These are phyloP conservation scores for Coemansia sp. DNA, from an alignment of 192 early-diverging fungal genomes.

Conservation along the genomic window DNA sequence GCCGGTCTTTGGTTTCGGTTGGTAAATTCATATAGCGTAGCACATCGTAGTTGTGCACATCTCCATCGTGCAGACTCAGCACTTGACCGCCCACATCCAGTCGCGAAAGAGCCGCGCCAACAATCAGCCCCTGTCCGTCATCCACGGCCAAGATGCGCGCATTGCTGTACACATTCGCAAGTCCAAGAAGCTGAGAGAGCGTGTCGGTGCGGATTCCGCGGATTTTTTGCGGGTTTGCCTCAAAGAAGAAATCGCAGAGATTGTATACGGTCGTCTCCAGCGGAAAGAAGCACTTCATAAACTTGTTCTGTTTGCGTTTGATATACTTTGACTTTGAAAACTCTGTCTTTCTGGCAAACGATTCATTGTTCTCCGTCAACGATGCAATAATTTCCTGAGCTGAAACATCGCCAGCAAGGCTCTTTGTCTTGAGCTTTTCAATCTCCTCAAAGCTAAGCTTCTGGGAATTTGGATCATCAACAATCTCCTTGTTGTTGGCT, in stretches of 20 bases:
- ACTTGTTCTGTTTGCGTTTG: slow-evolving; percentile 82
- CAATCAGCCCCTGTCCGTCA: slow-evolving; percentile 85
- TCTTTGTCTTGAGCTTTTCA: slow-evolving; percentile 73
- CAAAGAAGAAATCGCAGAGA: slow-evolving; percentile 76
- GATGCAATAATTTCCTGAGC: slow-evolving; percentile 76
- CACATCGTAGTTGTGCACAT: slow-evolving; percentile 71
- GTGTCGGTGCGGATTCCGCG: slow-evolving; percentile 79
- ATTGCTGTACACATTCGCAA: slow-evolving; percentile 76
- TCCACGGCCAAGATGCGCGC: slow-evolving; percentile 80
- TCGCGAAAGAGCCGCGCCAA: slow-evolving; percentile 78
- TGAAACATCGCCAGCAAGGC: slow-evolving; percentile 65
- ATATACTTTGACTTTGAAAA: slow-evolving; percentile 96
- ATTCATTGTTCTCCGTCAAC: slow-evolving; percentile 75
- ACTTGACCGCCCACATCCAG: slow-evolving; percentile 67
- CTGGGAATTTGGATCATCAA: slow-evolving; percentile 73
- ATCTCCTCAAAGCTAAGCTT: slow-evolving; percentile 82
- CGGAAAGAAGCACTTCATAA: slow-evolving; percentile 78
- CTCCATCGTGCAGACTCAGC: slow-evolving; percentile 72
- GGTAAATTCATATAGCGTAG: slow-evolving; percentile 77
- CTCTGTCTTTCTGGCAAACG: slow-evolving; percentile 92
- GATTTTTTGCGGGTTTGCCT: slow-evolving; percentile 78
- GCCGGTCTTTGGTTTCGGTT: slow-evolving; percentile 47
- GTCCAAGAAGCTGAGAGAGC: slow-evolving; percentile 83
- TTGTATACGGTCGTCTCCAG: slow-evolving; percentile 74
- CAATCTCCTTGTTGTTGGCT: slow-evolving; percentile 81